A percentile compares a stretch with the other conserved stretches of the same genome.
These are phyloP conservation scores for Vaccinium macrocarpon DNA, from an alignment of 148 eudicot species.

Conservation along the genomic window DNA sequence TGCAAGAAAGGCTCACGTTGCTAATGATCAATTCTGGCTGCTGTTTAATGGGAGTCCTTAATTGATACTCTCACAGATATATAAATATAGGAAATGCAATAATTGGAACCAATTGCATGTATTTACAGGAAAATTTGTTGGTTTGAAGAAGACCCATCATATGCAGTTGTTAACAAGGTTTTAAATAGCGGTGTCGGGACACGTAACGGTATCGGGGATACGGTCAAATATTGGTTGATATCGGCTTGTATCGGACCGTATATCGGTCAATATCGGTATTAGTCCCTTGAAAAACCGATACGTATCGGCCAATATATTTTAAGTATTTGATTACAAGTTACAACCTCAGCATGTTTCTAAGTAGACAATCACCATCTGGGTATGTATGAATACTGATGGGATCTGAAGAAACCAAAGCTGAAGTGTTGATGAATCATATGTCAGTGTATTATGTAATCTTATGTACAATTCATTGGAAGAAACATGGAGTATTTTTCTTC, in stretches of 20 bases:
- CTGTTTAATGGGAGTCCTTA: background rate
- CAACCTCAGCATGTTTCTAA: constrained; percentile 22
- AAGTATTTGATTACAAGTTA: background rate
- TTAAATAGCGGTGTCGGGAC: no score
- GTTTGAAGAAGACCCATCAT: background rate
- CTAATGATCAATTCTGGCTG: constrained; percentile 22
- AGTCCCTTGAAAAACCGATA: no score
- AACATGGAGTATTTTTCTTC: background rate
- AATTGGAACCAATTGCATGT: constrained; percentile 10
- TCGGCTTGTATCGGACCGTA: no score
- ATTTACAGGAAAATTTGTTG: background rate
- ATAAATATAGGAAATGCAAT: background rate
- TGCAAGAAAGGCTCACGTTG: constrained; percentile 56
- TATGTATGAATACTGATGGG: background rate
- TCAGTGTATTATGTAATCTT: background rate
- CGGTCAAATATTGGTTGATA: no score
- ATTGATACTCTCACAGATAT: background rate
- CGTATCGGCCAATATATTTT: no score
- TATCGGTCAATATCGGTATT: no score
- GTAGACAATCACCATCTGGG: background rate
- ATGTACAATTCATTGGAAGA: background rate
- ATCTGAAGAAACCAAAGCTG: constrained; percentile 20
- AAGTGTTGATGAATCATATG: background rate
- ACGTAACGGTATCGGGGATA: no score
- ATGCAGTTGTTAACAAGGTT: background rate